Conservation (phyloP, 495 filamentous ascomycete species). For the Talaromyces thailandensis region DNA sequence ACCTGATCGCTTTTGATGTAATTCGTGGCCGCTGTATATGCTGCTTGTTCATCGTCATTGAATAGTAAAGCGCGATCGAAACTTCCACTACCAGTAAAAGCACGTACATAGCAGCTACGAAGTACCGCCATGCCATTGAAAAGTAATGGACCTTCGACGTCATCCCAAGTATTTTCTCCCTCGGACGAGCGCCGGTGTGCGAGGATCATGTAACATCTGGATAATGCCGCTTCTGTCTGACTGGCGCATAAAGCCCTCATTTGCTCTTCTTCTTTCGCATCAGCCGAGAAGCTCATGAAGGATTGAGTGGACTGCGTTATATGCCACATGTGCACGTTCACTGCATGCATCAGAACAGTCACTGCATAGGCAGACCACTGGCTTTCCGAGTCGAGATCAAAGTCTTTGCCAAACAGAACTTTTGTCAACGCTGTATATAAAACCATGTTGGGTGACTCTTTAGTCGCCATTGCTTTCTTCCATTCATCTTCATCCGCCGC, state of each 20-base stretch:
- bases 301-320: conserved; percentile 9
- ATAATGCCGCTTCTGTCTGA: conserved; percentile 6
- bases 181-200: neutral
- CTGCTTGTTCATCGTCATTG: neutral
- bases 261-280: conserved; percentile 6
- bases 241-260: conserved; percentile 8
- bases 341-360: conserved; percentile 8
- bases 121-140: conserved; percentile 8
- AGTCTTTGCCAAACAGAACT: conserved; percentile 7
- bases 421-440: conserved; percentile 3
- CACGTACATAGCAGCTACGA: conserved; percentile 6
- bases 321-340: conserved; percentile 9
- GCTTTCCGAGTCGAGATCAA: conserved; percentile 1
- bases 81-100: conserved; percentile 4
- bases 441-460: neutral
- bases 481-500: conserved; percentile 3
- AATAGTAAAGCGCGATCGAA: conserved; percentile 6
- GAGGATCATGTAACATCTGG: conserved; percentile 5
- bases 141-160: conserved; percentile 5
- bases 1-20: conserved; percentile 3
- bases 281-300: conserved; percentile 6
- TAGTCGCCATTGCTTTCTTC: neutral
- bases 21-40: neutral
- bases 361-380: conserved; percentile 7
- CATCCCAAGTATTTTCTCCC: neutral